Evolutionary conservation across 1,284 basidiomycete species (phyloP).

Genomic region (Cryptococcus deneoformans): DNA sequence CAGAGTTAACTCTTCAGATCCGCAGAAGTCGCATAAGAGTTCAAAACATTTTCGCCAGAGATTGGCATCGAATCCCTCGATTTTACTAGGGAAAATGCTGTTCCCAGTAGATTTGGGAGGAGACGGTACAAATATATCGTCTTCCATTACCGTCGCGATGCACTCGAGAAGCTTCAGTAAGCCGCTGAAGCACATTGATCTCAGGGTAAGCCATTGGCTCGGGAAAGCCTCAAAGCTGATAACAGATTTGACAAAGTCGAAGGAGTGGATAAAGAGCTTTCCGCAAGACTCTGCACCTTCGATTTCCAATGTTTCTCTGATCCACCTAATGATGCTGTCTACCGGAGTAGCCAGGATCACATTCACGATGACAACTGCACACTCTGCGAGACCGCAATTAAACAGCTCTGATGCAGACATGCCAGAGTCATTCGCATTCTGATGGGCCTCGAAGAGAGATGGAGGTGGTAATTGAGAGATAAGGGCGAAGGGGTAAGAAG

Average conservation of each 20-base stretch:
- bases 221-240: constrained; percentile 88
- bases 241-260: constrained; percentile 78
- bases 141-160: constrained; percentile 69
- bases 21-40: constrained; percentile 78
- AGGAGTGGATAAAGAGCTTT: constrained; percentile 68
- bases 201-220: constrained; percentile 86
- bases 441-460: constrained; percentile 46
- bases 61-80: constrained; percentile 67
- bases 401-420: constrained; percentile 55
- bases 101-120: neutral
- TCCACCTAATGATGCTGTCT: constrained; percentile 72
- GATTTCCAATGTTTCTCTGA: constrained; percentile 76
- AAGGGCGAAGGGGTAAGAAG: constrained; percentile 88
- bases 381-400: constrained; percentile 80
- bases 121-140: constrained; percentile 72
- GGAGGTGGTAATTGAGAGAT: constrained; percentile 63
- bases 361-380: constrained; percentile 78
- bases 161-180: constrained; percentile 85
- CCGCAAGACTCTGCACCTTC: constrained; percentile 79
- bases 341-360: constrained; percentile 75
- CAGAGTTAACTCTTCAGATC: constrained; percentile 86
- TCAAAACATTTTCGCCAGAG: constrained; percentile 82
- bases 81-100: constrained; percentile 12
- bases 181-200: constrained; percentile 83
- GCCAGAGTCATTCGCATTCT: constrained; percentile 21